Evolutionary conservation across 139 green algal genomes (phyloP).

Genomic region (Tetratostichococcus sp.): DNA sequence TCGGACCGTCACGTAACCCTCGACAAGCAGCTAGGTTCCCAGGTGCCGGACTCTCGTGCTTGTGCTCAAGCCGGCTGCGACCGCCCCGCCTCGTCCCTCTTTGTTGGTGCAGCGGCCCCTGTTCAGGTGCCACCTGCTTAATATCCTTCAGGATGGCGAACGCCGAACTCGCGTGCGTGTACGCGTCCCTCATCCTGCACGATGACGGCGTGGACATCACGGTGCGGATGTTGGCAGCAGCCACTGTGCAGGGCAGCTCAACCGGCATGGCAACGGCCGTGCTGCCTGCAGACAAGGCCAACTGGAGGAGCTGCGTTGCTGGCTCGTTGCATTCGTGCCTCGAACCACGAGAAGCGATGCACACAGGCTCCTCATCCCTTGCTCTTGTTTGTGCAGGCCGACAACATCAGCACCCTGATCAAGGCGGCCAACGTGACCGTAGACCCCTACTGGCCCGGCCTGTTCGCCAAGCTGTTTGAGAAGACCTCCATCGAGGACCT

Average conservation of each 20-base stretch:
- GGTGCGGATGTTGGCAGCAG: slow-evolving; percentile 38
- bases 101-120: not conserved
- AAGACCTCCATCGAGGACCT: slow-evolving; percentile 93
- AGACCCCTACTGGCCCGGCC: slow-evolving; percentile 93
- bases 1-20: no score
- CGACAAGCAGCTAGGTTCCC: no score
- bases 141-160: slow-evolving; percentile 65
- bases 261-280: no score
- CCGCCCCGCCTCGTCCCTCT: slow-evolving; percentile 3
- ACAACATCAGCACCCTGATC: slow-evolving; percentile 90
- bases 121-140: slow-evolving; percentile 32
- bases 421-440: slow-evolving; percentile 87
- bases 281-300: no score
- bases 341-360: no score
- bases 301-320: no score
- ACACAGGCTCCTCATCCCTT: no score
- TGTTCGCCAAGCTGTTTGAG: slow-evolving; percentile 96
- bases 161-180: slow-evolving; percentile 91
- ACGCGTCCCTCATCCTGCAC: slow-evolving; percentile 93
- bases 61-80: no score
- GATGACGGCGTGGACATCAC: slow-evolving; percentile 94
- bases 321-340: no score
- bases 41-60: no score
- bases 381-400: no score
- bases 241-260: no score